Evolutionary conservation across 2,329 filamentous ascomycete species (phyloP).

Genomic region (Delphinella strobiligena): DNA sequence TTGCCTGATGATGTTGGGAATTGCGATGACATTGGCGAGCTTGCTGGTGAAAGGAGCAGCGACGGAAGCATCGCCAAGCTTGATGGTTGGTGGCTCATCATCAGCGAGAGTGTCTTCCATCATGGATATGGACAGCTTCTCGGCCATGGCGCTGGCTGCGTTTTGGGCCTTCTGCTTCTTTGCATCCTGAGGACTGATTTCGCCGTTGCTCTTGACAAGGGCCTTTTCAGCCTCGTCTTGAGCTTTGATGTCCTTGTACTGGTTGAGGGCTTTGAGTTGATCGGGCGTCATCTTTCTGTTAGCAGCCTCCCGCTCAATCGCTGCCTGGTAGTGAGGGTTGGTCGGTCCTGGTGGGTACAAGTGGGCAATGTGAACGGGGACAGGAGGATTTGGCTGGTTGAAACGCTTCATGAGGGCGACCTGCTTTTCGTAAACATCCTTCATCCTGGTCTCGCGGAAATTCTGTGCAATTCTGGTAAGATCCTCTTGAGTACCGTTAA

Average conservation of each 20-base stretch:
- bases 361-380: slow-evolving; percentile 85
- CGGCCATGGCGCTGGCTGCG: slow-evolving; percentile 67
- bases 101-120: slow-evolving; percentile 83
- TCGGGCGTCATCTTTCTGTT: slow-evolving; percentile 5
- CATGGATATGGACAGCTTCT: slow-evolving; percentile 76
- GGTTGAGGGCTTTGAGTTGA: slow-evolving; percentile 55
- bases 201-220: slow-evolving; percentile 11
- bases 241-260: slow-evolving; percentile 32
- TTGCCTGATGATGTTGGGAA: slow-evolving; percentile 96
- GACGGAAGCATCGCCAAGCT: slow-evolving; percentile 92
- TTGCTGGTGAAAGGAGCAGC: slow-evolving; percentile 97
- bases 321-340: slow-evolving; percentile 92
- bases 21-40: slow-evolving; percentile 88
- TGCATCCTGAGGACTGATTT: slow-evolving; percentile 28
- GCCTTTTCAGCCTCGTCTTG: slow-evolving; percentile 31
- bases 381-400: slow-evolving; percentile 84
- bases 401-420: slow-evolving; percentile 83
- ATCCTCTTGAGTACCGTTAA: slow-evolving; percentile 90
- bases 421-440: slow-evolving; percentile 97
- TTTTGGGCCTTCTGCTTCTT: slow-evolving; percentile 48
- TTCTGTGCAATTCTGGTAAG: slow-evolving; percentile 87
- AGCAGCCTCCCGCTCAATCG: slow-evolving; percentile 68
- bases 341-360: slow-evolving; percentile 80
- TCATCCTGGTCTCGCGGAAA: slow-evolving; percentile 90
- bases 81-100: slow-evolving; percentile 85